These are phyloP conservation scores for Pleurozium schreberi DNA, from an alignment of 225 moss, liverwort and hornwort genomes.

Conservation along the genomic window DNA sequence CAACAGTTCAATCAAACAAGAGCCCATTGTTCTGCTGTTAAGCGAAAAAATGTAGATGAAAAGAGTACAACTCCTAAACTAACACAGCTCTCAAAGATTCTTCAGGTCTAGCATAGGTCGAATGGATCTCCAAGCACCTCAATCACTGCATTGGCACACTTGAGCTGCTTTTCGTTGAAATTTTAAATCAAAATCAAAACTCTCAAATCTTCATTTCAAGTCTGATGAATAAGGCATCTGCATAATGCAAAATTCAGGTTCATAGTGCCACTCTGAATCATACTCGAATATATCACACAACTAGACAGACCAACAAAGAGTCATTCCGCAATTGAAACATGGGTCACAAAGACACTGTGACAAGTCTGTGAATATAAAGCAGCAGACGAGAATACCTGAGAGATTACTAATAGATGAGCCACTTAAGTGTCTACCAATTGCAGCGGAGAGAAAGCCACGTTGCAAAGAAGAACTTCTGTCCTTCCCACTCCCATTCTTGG, in stretches of 20 bases:
- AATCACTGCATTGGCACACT: conserved; percentile 8
- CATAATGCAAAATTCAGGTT: conserved; percentile 5
- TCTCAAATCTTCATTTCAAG: conserved; percentile 9
- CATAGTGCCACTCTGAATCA: background rate
- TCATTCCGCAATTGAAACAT: background rate
- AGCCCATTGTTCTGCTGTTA: background rate
- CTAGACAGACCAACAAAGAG: background rate
- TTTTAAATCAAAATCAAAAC: background rate
- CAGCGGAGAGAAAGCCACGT: conserved; percentile 54
- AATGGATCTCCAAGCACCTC: conserved; percentile 14
- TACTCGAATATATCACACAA: background rate
- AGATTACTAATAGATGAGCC: conserved; percentile 40
- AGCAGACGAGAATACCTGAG: conserved; percentile 45
- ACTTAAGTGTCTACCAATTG: conserved; percentile 50
- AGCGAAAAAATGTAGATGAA: background rate
- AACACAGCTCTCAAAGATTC: conserved; percentile 5
- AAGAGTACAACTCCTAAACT: conserved; percentile 1
- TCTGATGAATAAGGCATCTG: conserved; percentile 3
- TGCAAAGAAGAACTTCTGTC: conserved; percentile 53
- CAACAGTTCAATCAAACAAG: background rate
- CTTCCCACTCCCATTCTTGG: conserved; percentile 34
- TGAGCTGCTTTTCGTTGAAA: background rate
- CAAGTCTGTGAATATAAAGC: background rate
- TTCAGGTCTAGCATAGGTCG: background rate
- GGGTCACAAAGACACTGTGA: background rate